Base-by-base conservation (phyloP, 2,329 filamentous ascomycete species). In the Rhinocladiella mackenziei region DNA sequence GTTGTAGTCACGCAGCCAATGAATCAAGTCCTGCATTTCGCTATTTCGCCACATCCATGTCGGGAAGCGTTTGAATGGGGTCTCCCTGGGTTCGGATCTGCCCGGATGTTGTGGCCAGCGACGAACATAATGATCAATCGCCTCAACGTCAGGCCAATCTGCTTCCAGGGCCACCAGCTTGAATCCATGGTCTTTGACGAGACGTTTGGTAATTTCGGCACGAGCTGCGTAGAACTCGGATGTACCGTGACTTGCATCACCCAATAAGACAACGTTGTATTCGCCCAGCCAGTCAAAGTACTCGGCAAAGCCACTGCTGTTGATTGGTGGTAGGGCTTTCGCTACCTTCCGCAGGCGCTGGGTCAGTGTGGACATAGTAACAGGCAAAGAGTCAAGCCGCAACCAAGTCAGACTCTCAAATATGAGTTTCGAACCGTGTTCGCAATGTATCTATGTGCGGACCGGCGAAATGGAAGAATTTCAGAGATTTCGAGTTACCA, bases 1-100 rank as follows among this genome's bases (percentile, higher is more conserved):
- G 43, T 74, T 75, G 50, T 64, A 65, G 14, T 65, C 56, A 4
- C 72, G 65, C 59, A 77, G 62, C 74, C 73, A 77, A 53, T 75
- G 69, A 8, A 72, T 65, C 35, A 77, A 69, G 2, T 66, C 64
- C 43, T 74, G 70, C 51, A 75, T 67, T 51, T 76, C 74, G 10
- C 60, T 58, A 48, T 77, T 77, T 8, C 74, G 66, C 74, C 74
- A 77, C 73, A 77, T 76, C 74, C 73, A 77, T 3, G 67, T 72
- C 10, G 74, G 74, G 35, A 76, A 77, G 18, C 73, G 64, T 28
- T 69, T 62, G 54, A 76, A 76, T 4, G 67, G 62, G 26, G 66
- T 63, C 9, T 66, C 58, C 19, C 67, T 58, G 9, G 18, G 11
- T 10, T 22, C 19, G 5, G 23, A 14, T 10, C 28, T 31, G 15